phyloP scores from a whole-genome alignment of 768 basidiomycete species.

The Russula lepida region DNA sequence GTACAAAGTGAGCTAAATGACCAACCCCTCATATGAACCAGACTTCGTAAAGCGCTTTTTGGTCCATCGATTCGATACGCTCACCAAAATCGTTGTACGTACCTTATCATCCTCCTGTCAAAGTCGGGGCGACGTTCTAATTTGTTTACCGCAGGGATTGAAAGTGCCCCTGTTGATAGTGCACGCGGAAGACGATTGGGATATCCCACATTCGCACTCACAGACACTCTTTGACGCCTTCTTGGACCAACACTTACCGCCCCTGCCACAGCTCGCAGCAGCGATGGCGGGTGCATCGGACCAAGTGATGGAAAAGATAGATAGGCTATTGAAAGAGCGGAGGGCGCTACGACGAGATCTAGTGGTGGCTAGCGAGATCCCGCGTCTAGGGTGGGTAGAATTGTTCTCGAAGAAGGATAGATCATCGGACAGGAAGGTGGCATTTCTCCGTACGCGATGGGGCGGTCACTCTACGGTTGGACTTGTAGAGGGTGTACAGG shows the following conservation, averaged over 20 bases:
- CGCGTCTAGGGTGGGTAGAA: constrained; percentile 44
- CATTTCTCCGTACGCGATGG: constrained; percentile 46
- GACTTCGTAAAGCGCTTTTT: constrained; percentile 48
- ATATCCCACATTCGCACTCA: constrained; percentile 67
- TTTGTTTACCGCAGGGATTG: constrained; percentile 39
- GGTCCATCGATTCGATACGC: constrained; percentile 53
- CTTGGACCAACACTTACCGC: constrained; percentile 47
- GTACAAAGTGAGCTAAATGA: background rate
- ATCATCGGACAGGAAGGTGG: constrained; percentile 34
- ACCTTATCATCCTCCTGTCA: background rate
- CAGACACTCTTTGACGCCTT: constrained; percentile 58
- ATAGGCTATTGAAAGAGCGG: constrained; percentile 34
- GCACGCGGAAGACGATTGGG: constrained; percentile 67
- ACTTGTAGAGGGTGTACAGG: constrained; percentile 60
- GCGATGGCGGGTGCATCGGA: constrained; percentile 28
- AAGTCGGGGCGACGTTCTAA: background rate
- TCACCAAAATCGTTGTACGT: constrained; percentile 50
- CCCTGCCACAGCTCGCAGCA: constrained; percentile 32
- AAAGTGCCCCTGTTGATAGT: constrained; percentile 61
- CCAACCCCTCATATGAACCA: constrained; percentile 24
- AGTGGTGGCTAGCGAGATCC: constrained; percentile 38
- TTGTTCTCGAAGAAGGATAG: constrained; percentile 40
- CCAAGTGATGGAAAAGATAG: constrained; percentile 38
- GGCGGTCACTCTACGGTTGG: constrained; percentile 56
- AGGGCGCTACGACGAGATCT: constrained; percentile 35